phyloP scores from a whole-genome alignment of 768 basidiomycete species.

The Chalciporus sphaerocephalus region DNA sequence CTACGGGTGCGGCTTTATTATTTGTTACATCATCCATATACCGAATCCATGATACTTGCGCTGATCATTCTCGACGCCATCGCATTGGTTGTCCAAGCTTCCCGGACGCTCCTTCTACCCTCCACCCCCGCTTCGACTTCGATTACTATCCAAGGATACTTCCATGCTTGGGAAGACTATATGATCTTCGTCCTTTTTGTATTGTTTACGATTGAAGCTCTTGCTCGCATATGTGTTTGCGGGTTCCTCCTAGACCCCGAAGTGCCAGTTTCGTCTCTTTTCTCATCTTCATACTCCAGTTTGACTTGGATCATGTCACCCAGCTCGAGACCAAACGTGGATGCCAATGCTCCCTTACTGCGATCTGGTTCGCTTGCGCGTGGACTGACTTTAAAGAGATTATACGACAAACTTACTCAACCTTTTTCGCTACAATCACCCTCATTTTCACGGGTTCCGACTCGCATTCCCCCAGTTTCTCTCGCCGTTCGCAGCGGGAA shows the following conservation, averaged over 20 bases:
- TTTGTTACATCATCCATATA: constrained; percentile 74
- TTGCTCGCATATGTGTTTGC: constrained; percentile 84
- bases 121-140: constrained; percentile 38
- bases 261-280: constrained; percentile 48
- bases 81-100: constrained; percentile 76
- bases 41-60: constrained; percentile 79
- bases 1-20: constrained; percentile 61
- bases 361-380: constrained; percentile 38
- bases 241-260: constrained; percentile 88
- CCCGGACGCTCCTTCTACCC: constrained; percentile 54
- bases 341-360: constrained; percentile 18
- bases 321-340: constrained; percentile 27
- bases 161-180: constrained; percentile 86
- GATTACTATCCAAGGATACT: constrained; percentile 64
- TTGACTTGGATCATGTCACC: constrained; percentile 22
- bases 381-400: constrained; percentile 39
- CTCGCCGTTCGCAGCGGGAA: not conserved
- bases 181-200: constrained; percentile 80
- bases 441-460: constrained; percentile 15
- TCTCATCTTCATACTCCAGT: constrained; percentile 36
- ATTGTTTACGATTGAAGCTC: constrained; percentile 82
- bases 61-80: constrained; percentile 83
- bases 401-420: constrained; percentile 46
- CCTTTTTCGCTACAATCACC: constrained; percentile 46
- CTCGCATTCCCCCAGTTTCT: constrained; percentile 6